phyloP scores from a whole-genome alignment of 495 filamentous ascomycete species.

The Xylaria bambusicola region DNA sequence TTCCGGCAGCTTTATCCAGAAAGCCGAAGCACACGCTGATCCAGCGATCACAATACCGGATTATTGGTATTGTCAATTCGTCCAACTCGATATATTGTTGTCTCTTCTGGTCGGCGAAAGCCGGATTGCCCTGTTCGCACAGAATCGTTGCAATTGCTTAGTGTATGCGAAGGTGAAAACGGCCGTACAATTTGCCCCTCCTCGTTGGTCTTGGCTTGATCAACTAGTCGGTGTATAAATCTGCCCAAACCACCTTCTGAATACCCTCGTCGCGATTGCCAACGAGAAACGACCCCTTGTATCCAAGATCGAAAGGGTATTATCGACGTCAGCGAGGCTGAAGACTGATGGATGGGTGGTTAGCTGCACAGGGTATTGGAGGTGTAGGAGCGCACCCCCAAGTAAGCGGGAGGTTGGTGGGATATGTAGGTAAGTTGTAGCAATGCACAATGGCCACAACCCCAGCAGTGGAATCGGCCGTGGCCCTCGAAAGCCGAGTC shows the following conservation, averaged over 20 bases:
- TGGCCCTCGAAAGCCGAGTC: neutral
- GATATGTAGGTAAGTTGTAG: conserved; percentile 20
- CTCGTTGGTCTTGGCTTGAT: conserved; percentile 4
- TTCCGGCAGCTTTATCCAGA: conserved; percentile 30
- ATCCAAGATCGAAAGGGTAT: neutral
- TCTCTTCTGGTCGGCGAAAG: neutral
- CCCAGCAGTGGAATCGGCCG: conserved; percentile 2
- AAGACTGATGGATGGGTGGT: neutral
- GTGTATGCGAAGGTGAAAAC: neutral
- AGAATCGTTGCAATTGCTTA: neutral
- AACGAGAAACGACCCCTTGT: neutral
- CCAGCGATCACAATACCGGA: conserved; percentile 13
- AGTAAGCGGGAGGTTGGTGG: conserved; percentile 10
- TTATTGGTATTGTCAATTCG: neutral
- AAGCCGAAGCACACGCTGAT: conserved; percentile 29
- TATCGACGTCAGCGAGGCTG: conserved; percentile 7
- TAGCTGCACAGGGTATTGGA: conserved; percentile 5
- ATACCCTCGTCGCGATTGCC: neutral
- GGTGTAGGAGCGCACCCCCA: conserved; percentile 4
- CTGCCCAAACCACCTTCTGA: neutral
- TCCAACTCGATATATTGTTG: conserved; percentile 16
- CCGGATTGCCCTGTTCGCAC: neutral
- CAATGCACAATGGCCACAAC: conserved; percentile 4
- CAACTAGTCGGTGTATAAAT: conserved; percentile 2
- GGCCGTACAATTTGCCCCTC: conserved; percentile 8